Base-by-base conservation (phyloP, 768 basidiomycete genomes). In the Psilocybe cyanescens region DNA sequence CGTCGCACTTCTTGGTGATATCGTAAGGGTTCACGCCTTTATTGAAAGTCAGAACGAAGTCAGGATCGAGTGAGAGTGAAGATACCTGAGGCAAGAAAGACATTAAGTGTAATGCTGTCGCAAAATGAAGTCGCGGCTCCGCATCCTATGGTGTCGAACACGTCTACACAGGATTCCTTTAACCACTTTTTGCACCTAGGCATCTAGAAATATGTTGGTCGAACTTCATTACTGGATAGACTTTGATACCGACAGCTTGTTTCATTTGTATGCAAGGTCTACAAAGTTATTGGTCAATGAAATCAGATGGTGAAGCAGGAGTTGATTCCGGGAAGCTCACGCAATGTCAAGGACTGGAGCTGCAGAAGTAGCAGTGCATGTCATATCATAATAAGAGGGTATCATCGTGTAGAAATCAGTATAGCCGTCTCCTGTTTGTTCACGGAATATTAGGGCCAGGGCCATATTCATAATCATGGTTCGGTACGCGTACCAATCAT, bases 131-230 rank as follows among this genome's bases (percentile, higher is more conserved):
- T 72, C 0, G 91, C 89, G 8, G 89, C 87, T 7, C 69, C 67
- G 67, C 93, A 95, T 51, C 80, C 76, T 19, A 91, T 86, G 11
- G 76, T 74, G 70, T 95, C 91, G 59, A 86, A 87, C 3, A 75
- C 71, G 49, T 91, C 82, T 7, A 89, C 74, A 67, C 92, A 94
- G 44, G 79, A 76, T 33, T 76, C 67, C 37, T 80, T 75, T 67
- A 90, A 70, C 68, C 81, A 80, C 63, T 80, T 80, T 63, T 86
- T 71, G 74, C 92, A 94, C 53, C 24, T 24, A 24, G 24, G 24
- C 2, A 24, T 24, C 24, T 24, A 24, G 24, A 24, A 2, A 24
- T 24, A 24, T 24, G 24, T 24, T 24, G 24, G 24, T 24, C 24
- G 2, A 24, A 24, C 24, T 24, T 24, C 24, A 24, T 24, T 24